Base-by-base conservation (phyloP, 2,329 filamentous ascomycete species). In the Elsinoe necatrix region DNA sequence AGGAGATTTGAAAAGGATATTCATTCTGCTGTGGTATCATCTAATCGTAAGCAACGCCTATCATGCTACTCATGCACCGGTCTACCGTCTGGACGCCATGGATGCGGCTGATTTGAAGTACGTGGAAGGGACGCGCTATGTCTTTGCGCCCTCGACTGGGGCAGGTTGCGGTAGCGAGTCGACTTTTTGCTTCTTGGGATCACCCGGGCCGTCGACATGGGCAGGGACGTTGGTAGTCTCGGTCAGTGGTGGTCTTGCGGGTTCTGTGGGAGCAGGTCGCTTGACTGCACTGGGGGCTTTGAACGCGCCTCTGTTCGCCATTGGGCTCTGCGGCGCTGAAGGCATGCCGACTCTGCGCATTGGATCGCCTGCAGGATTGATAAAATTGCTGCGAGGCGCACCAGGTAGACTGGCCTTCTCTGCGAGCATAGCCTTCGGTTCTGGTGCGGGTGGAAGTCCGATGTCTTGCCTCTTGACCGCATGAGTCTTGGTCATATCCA, bases 401-500 rank as follows among this genome's bases (percentile, higher is more conserved):
- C 12, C 31, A 16, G 34, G 8, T 3, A 29, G 8, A n/a, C 29
- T 29, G 3, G 48, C 16, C 21, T 39, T 52, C 12, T 52, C 48
- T 5, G 48, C 55, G 42, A 23, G 50, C 55, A 37, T 45, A 12
- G 48, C 25, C 11, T 23, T 55, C 21, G 55, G 39, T 42, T 41
- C 56, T 29, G 54, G 23, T 25, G 27, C 41, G 27, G 43, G 35
- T 9, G 23, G 39, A 4, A 37, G 35, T 18, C 21, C 20, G 18
- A 60, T 47, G 23, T 66, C 63, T 39, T 75, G 77, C 60, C 78
- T 80, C 3, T 78, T 79, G 1, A 95, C 73, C 0, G 90, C 89
- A 54, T 85, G 84, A 3, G 87, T 91, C 54, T 82, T 85, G 20
- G 74, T 83, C 66, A 95, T 89, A 65, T 96, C 89, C 37, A 96